These are phyloP conservation scores for Zygosaccharomyces bailii DNA, from an alignment of 805 yeast species.

Conservation along the genomic window DNA sequence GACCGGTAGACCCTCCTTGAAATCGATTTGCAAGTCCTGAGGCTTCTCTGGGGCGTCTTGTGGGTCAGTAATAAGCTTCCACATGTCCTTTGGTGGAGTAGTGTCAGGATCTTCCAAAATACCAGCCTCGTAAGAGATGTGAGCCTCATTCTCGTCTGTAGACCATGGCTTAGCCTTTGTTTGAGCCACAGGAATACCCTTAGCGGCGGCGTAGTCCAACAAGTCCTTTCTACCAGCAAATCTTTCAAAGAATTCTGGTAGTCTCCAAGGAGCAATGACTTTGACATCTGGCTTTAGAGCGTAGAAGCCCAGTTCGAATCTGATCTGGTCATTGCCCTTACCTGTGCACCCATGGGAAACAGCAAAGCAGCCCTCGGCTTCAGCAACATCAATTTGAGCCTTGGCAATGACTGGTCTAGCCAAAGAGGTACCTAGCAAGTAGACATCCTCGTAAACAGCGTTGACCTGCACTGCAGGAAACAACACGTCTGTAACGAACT, in stretches of 20 bases:
- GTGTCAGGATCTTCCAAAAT: slow-evolving; percentile 97
- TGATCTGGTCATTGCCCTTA: slow-evolving; percentile 98
- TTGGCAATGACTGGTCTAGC: slow-evolving; percentile 99
- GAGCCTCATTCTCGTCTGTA: slow-evolving; percentile 98
- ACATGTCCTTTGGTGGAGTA: slow-evolving; percentile 99
- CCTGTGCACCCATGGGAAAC: slow-evolving; percentile 99
- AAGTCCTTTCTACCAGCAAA: slow-evolving; percentile 98
- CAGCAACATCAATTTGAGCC: slow-evolving; percentile 97
- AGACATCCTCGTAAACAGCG: slow-evolving; percentile 97
- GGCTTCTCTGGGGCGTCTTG: slow-evolving; percentile 90
- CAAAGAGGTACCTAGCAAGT: slow-evolving; percentile 92
- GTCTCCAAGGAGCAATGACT: slow-evolving; percentile 99
- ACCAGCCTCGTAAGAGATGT: slow-evolving; percentile 99
- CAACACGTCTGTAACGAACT: slow-evolving; percentile 88
- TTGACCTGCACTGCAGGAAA: slow-evolving; percentile 96
- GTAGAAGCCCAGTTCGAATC: slow-evolving; percentile 95
- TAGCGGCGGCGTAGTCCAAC: slow-evolving; percentile 87
- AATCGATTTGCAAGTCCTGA: slow-evolving; percentile 79
- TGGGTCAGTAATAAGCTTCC: slow-evolving; percentile 98
- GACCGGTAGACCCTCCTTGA: slow-evolving; percentile 82
- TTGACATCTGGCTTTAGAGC: slow-evolving; percentile 96
- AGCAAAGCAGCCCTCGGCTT: slow-evolving; percentile 96
- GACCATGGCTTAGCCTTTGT: slow-evolving; percentile 99
- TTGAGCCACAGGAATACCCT: slow-evolving; percentile 92
- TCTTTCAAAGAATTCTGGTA: slow-evolving; percentile 88